Evolutionary conservation across 1,284 basidiomycete species (phyloP).

Genomic region (Waitea zeae): DNA sequence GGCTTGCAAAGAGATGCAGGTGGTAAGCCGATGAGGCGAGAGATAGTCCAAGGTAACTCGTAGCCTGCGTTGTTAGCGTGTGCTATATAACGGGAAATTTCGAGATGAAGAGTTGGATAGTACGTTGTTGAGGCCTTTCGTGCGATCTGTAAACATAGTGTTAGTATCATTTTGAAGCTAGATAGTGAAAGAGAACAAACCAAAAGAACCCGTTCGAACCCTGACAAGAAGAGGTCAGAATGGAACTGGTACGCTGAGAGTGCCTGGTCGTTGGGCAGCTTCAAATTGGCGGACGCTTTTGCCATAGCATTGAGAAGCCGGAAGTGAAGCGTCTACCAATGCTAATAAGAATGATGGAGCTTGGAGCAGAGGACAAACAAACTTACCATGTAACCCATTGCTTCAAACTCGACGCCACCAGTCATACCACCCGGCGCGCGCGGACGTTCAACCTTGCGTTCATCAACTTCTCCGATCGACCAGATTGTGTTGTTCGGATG

Average conservation of each 20-base stretch:
- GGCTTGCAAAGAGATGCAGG: constrained; percentile 35
- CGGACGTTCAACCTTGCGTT: constrained; percentile 74
- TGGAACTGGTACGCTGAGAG: constrained; percentile 71
- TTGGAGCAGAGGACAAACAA: background rate
- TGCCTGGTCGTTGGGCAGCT: constrained; percentile 46
- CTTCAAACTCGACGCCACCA: constrained; percentile 95
- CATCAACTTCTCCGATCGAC: constrained; percentile 69
- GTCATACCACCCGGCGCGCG: constrained; percentile 96
- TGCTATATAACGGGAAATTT: constrained; percentile 71
- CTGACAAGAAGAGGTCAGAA: constrained; percentile 70
- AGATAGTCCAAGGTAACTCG: constrained; percentile 61
- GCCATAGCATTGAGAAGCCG: constrained; percentile 69
- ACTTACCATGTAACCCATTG: constrained; percentile 85
- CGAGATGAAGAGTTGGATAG: constrained; percentile 84
- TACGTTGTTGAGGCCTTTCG: constrained; percentile 87
- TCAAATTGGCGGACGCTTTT: constrained; percentile 39
- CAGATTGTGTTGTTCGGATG: constrained; percentile 88
- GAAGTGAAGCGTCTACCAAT: constrained; percentile 62
- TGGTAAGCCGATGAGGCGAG: constrained; percentile 52
- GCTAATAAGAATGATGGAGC: constrained; percentile 7
- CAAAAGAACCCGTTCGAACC: constrained; percentile 68
- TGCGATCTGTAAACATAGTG: constrained; percentile 41
- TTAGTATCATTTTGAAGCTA: constrained; percentile 1
- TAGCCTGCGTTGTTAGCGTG: constrained; percentile 44
- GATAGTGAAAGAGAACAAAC: constrained; percentile 19